phyloP scores from a whole-genome alignment of 1,284 basidiomycete species.

The Vanrija pseudolonga region DNA sequence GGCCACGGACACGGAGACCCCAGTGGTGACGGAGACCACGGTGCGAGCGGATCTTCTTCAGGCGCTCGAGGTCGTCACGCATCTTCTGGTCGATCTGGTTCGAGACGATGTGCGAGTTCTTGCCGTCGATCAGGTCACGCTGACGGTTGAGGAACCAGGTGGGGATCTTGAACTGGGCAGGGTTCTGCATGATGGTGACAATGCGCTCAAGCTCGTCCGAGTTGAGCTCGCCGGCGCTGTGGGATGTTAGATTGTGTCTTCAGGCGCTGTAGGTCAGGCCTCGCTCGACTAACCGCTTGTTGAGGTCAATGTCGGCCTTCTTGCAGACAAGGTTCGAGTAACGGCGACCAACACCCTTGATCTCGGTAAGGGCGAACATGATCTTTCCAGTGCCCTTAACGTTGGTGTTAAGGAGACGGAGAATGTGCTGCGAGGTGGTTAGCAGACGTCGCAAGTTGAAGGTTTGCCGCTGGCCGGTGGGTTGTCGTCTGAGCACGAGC shows the following conservation, averaged over 20 bases:
- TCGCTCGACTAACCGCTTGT: constrained; percentile 71
- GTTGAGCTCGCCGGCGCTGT: constrained; percentile 79
- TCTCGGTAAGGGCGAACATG: constrained; percentile 95
- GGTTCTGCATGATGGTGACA: constrained; percentile 99
- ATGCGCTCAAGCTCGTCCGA: constrained; percentile 97
- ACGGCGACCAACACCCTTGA: constrained; percentile 99
- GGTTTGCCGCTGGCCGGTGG: too few species aligned
- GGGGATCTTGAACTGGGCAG: constrained; percentile 98
- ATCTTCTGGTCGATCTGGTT: constrained; percentile 98
- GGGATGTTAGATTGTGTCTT: too few species aligned
- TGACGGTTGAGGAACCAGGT: constrained; percentile 99
- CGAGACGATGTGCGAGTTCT: constrained; percentile 92
- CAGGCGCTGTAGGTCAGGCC: constrained; percentile 48
- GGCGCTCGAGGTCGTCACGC: constrained; percentile 94
- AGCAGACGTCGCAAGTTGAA: neutral
- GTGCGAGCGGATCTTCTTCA: constrained; percentile 99
- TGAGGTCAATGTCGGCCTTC: constrained; percentile 98
- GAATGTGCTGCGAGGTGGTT: constrained; percentile 67
- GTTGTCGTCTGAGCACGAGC: too few species aligned
- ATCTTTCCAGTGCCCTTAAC: constrained; percentile 88
- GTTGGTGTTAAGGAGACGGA: constrained; percentile 99
- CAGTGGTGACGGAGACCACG: constrained; percentile 97
- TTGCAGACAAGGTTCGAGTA: constrained; percentile 99
- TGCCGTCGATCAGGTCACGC: constrained; percentile 96
- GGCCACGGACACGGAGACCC: constrained; percentile 91